A percentile compares a stretch with the other conserved stretches of the same genome.
Conservation (phyloP, 78 protist species). For the Acrasis kona region DNA sequence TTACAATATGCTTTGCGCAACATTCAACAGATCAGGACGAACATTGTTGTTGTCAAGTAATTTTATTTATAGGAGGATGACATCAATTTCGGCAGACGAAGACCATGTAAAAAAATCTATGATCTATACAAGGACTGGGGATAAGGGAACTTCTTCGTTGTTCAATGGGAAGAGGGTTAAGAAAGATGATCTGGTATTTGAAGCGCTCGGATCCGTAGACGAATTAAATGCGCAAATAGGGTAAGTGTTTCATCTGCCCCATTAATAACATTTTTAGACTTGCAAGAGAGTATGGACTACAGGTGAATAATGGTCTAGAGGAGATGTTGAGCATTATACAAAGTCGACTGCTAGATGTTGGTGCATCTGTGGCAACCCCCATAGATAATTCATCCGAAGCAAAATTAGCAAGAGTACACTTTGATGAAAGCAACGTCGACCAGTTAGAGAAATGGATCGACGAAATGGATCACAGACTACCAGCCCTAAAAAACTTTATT, state of each 20-base stretch:
- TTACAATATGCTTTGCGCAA: no score
- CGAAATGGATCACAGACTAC: constrained; percentile 49
- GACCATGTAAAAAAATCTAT: constrained; percentile 2
- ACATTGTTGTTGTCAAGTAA: no score
- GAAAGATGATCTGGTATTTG: constrained; percentile 63
- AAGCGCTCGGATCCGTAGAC: constrained; percentile 72
- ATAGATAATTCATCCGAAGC: neutral
- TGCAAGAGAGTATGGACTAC: neutral
- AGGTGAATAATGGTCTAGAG: neutral
- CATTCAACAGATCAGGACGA: no score
- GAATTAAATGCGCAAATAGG: constrained; percentile 58
- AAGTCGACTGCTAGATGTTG: constrained; percentile 59
- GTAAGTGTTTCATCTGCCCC: no score
- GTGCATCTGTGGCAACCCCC: constrained; percentile 74
- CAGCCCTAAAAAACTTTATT: constrained; percentile 62
- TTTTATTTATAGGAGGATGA: no score
- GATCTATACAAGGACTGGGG: constrained; percentile 49
- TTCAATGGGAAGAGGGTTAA: constrained; percentile 63
- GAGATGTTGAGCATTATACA: constrained; percentile 23
- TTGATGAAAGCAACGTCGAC: constrained; percentile 12
- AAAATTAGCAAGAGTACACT: neutral
- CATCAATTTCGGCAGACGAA: neutral
- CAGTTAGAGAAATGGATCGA: constrained; percentile 71
- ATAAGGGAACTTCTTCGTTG: constrained; percentile 48
- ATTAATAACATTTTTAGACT: neutral